A percentile compares a stretch with the other conserved stretches of the same genome.
phyloP scores from a whole-genome alignment of 2,329 filamentous ascomycete species.

The Penicillium concentricum region DNA sequence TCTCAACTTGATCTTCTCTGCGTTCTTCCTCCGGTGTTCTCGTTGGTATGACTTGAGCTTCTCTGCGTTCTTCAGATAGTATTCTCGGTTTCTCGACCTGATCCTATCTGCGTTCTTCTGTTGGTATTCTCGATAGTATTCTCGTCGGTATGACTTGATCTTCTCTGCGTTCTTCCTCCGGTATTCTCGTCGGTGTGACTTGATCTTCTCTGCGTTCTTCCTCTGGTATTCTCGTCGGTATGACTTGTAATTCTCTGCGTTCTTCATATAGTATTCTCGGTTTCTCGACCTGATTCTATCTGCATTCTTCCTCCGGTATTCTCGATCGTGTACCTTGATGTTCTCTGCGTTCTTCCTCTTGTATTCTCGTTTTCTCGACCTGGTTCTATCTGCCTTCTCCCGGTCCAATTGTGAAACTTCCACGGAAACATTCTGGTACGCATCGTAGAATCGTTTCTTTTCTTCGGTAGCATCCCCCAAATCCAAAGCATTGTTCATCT shows the following conservation, averaged over 20 bases:
- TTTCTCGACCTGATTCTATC: accelerated
- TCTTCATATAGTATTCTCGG: not conserved
- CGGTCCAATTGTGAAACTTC: not conserved
- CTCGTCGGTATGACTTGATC: no score
- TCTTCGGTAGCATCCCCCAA: not conserved
- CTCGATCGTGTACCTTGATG: not conserved
- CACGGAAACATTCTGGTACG: not conserved
- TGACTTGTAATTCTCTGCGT: not conserved
- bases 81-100: accelerated
- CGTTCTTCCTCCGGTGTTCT: not conserved
- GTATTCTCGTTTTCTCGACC: accelerated
- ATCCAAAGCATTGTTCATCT: not conserved
- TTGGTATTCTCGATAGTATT: not conserved
- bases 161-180: not conserved
- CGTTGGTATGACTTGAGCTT: accelerated
- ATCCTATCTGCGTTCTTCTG: not conserved
- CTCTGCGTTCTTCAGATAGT: not conserved
- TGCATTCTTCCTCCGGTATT: not conserved
- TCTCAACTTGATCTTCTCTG: not conserved
- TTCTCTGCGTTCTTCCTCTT: not conserved
- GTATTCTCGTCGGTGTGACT: not conserved
- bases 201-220: not conserved
- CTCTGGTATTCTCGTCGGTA: accelerated
- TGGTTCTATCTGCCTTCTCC: not conserved
- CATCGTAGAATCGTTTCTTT: not conserved